These are phyloP conservation scores for Claviceps sorghi DNA, from an alignment of 2,329 filamentous ascomycete genomes.

Conservation along the genomic window DNA sequence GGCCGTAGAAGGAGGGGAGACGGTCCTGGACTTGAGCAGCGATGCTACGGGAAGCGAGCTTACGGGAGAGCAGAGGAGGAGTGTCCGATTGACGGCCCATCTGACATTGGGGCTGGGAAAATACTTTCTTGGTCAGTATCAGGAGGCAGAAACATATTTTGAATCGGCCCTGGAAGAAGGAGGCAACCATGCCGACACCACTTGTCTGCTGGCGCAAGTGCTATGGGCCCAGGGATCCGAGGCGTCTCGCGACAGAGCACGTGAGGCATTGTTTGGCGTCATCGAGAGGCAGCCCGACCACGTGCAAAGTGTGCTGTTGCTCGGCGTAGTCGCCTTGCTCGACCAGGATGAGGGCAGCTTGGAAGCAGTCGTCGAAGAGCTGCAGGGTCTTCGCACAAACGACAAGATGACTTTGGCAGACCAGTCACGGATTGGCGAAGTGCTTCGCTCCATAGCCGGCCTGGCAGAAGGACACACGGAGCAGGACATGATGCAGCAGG, in stretches of 20 bases:
- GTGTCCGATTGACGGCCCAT: slow-evolving; percentile 68
- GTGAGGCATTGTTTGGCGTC: slow-evolving; percentile 65
- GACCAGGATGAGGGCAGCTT: slow-evolving; percentile 67
- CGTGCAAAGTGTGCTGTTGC: slow-evolving; percentile 61
- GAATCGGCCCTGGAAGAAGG: slow-evolving; percentile 67
- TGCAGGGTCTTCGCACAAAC: slow-evolving; percentile 56
- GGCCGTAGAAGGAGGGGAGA: slow-evolving; percentile 68
- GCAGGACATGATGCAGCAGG: slow-evolving; percentile 44
- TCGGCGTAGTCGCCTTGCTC: slow-evolving; percentile 71
- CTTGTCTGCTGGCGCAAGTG: slow-evolving; percentile 78
- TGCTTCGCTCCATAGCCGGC: slow-evolving; percentile 60
- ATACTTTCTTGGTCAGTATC: slow-evolving; percentile 53
- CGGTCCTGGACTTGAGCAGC: slow-evolving; percentile 61
- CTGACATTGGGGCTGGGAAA: slow-evolving; percentile 73
- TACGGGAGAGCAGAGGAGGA: slow-evolving; percentile 47
- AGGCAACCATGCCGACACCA: slow-evolving; percentile 61
- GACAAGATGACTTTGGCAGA: slow-evolving; percentile 48
- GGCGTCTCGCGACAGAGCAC: slow-evolving; percentile 58
- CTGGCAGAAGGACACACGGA: slow-evolving; percentile 35
- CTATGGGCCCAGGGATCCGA: slow-evolving; percentile 79
- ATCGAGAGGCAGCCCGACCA: slow-evolving; percentile 63
- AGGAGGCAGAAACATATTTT: slow-evolving; percentile 65
- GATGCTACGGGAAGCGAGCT: slow-evolving; percentile 57
- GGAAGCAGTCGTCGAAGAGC: slow-evolving; percentile 65
- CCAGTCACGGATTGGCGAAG: slow-evolving; percentile 54